These are phyloP conservation scores for Brassica incana DNA, from an alignment of 345 rosid genomes.

Conservation along the genomic window DNA sequence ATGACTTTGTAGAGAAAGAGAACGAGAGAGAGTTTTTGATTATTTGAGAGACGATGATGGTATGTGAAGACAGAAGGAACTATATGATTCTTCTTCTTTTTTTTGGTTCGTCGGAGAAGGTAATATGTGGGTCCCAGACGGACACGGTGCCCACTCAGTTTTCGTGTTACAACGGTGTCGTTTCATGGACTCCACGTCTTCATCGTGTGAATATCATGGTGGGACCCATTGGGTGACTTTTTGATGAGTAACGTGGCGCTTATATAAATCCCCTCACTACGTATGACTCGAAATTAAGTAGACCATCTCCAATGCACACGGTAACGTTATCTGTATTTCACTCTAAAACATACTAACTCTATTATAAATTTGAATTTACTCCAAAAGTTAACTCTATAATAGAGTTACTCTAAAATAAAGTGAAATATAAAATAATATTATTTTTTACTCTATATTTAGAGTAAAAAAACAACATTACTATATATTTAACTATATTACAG, in stretches of 20 bases:
- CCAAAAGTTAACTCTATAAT: no score
- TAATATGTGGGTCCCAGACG: constrained; percentile 34
- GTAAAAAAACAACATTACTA: no score
- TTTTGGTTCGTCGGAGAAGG: constrained; percentile 23
- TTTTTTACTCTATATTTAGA: no score
- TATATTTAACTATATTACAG: no score
- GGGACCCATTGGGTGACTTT: constrained; percentile 10
- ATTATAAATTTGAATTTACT: no score
- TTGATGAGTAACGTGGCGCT: constrained; percentile 14
- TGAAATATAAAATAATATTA: no score
- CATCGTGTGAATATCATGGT: constrained; percentile 21
- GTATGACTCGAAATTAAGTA: background rate
- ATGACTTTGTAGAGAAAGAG: background rate
- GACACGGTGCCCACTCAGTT: constrained; percentile 44
- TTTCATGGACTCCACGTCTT: constrained; percentile 23
- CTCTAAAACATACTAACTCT: no score
- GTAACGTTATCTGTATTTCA: no score
- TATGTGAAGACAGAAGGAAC: background rate
- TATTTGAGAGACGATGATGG: background rate
- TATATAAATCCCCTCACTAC: background rate
- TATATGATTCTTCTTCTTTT: background rate
- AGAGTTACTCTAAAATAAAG: no score
- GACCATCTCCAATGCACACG: no score
- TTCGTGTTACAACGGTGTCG: constrained; percentile 32
- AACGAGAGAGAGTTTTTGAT: background rate